phyloP scores from a whole-genome alignment of 176 grass and related monocot species.

The Zoysia pacifica region DNA sequence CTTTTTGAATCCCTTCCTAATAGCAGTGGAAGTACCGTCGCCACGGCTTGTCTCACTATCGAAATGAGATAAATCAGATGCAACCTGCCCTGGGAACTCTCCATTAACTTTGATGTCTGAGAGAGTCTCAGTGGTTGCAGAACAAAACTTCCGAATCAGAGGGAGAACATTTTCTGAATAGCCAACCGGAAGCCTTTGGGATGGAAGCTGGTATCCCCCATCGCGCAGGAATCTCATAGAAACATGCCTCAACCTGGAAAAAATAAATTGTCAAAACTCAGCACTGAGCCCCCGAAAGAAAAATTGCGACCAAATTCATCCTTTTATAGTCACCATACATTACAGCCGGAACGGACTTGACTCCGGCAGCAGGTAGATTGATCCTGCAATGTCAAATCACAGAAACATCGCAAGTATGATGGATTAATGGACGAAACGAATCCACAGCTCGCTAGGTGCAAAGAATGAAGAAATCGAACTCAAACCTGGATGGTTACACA shows the following conservation, averaged over 20 bases:
- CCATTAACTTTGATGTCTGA: neutral
- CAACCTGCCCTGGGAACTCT: neutral
- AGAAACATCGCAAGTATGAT: neutral
- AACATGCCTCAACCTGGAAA: constrained; percentile 41
- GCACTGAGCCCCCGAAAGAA: neutral
- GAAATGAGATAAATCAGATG: neutral
- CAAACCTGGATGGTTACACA: neutral
- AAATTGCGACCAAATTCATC: neutral
- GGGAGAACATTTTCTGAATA: constrained; percentile 1
- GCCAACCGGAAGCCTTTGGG: neutral
- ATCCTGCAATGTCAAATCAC: neutral
- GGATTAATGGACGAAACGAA: neutral
- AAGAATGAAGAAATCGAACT: neutral
- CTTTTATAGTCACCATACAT: neutral
- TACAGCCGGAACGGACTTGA: neutral
- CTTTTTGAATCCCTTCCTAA: neutral
- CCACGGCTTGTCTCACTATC: neutral
- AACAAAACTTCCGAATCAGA: constrained; percentile 28
- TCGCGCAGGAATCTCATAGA: constrained; percentile 10
- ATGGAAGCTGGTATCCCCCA: neutral
- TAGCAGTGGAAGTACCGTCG: neutral
- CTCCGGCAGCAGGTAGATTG: neutral
- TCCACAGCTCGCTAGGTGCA: neutral
- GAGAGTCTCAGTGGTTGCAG: neutral
- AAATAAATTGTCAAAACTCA: neutral